Base-by-base conservation (phyloP, 176 grass and related monocot species). In the Juncus effusus region DNA sequence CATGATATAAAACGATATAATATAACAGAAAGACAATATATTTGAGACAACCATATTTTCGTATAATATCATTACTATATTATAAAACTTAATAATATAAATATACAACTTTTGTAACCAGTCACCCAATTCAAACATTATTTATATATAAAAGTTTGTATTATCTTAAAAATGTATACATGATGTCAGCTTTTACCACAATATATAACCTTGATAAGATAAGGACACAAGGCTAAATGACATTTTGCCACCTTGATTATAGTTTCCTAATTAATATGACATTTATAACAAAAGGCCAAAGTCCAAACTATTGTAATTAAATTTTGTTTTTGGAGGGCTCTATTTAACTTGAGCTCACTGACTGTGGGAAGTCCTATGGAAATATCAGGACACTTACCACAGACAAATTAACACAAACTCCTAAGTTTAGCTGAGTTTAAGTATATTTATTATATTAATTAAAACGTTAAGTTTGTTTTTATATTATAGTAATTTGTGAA, bases 361-460 rank as follows among this genome's bases (percentile, higher is more conserved):
- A 72, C 68, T 56, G 16, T 70, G 19, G 2, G 64, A 69, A 39
- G 37, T 69, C 51, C 65, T 51, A 69, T 40, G 51, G 13, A 4
- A 72, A 59, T 13, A 72, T 41, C 42, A 38, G 13, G 68, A 72
- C 68, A 59, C 38, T 59, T 58, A 47, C 68, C 39, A 59, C 54
- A 2, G 68, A 72, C 68, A 72, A 72, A 72, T 57, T 16, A 7
- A 57, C 68, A 72, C 68, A 59, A 58, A 72, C 57, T 72, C 68
- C 68, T 16, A 72, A 19, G 19, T 71, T 28, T 28, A 28, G 19
- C 19, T 28, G 19, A 28, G 19, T 28, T 28, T 28, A 28, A 28
- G 19, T 45, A 28, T 57, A 40, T 16, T 59, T 72, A n/a, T 19
- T 44, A 59, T 36, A 10, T 0, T 59, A 16, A 11, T 72, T 45